phyloP scores from a whole-genome alignment of 108 stramenopile genomes.

The Schizochytrium sp. region DNA sequence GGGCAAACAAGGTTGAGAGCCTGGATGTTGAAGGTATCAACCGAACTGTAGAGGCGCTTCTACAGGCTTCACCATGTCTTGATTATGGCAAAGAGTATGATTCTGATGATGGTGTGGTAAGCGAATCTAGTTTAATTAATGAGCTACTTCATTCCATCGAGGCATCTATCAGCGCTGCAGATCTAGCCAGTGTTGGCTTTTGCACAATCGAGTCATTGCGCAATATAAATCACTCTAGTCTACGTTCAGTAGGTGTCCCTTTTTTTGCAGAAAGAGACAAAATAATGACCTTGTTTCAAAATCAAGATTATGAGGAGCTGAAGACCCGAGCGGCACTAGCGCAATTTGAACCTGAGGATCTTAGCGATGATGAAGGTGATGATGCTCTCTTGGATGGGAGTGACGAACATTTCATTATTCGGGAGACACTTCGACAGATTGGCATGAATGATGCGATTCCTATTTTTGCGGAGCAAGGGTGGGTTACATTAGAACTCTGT shows the following conservation, averaged over 20 bases:
- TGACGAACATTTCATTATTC: not conserved
- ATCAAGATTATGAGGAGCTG: not conserved
- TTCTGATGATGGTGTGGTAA: not conserved
- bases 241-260: not conserved
- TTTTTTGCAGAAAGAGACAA: not conserved
- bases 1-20: slow-evolving; percentile 21
- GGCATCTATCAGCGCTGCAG: no score
- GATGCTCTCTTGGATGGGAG: not conserved
- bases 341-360: slow-evolving; percentile 1
- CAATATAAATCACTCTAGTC: not conserved
- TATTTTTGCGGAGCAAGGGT: not conserved
- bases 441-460: not conserved
- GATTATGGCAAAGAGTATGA: not conserved
- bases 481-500: not conserved
- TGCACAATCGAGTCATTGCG: not conserved
- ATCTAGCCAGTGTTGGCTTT: not conserved
- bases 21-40: not conserved
- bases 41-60: not conserved
- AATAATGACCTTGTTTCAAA: not conserved
- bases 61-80: not conserved
- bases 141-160: no score
- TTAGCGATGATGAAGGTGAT: not conserved
- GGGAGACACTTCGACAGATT: not conserved
- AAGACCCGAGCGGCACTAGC: not conserved
- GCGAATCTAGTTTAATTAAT: no score